Evolutionary conservation across 2,329 filamentous ascomycete genomes (phyloP), one percentile per base, ranked within the genome.

Genomic region (Myriosclerotinia duriaeana): DNA sequence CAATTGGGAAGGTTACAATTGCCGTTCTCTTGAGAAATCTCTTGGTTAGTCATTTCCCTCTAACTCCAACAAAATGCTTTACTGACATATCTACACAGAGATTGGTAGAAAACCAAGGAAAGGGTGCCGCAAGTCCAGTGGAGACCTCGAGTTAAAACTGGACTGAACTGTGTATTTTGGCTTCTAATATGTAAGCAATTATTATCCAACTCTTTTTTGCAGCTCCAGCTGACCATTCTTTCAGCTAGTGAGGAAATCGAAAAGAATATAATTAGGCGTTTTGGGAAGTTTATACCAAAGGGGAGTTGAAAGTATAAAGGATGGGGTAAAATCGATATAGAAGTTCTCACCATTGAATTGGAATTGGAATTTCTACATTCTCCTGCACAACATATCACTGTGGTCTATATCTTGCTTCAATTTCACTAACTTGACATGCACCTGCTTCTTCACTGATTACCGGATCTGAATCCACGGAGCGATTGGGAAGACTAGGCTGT

Each of bases 1-100:
- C 94, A 0, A 96, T 97, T 72, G 95, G 95, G 73, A 99, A 98
- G 82, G 94, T 98, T 58, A 99, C 95, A 0, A 98, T 98, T 77
- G 91, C 94, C 20, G 89, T 97, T 44, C 80, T 99, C 67, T 81
- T 98, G 74, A 84, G 95, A 66, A 99, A 99, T 76, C 80, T 98
- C 46, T 84, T 98, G 76, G 71, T 71, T 65, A 60, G 69, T 66
- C 2, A 9, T 42, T 50, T 20, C 60, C n/a, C 3, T 38, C 1
- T 20, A 44, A 58, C 7, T 42, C 11, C 11, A 9, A 12, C 9
- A 44, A 20, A 61, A 17, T 8, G 3, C 14, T 14, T 14, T 38
- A 34, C 36, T 61, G 15, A 53, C 20, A 15, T 9, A 2, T 53
- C 22, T 30, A 14, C 30, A 15, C 26, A 66, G 64, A 53, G 64